Evolutionary conservation across 352 stramenopile genomes (phyloP).

Genomic region (Lagenidium sp.): DNA sequence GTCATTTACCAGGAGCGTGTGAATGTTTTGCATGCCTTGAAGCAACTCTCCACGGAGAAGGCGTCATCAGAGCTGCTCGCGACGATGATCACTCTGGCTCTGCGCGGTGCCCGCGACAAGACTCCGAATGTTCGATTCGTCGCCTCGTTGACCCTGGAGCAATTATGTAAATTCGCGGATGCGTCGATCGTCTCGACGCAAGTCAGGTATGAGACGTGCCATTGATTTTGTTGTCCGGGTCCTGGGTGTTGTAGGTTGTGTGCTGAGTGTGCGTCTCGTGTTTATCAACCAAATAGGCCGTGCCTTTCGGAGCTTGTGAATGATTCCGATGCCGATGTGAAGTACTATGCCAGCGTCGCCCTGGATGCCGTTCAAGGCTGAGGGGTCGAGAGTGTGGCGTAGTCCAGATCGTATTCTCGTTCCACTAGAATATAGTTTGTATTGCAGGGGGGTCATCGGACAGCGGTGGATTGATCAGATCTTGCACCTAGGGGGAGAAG

Average conservation of each 20-base stretch:
- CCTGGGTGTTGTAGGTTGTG: too few relatives aligned
- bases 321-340: slow-evolving; percentile 77
- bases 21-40: slow-evolving; percentile 71
- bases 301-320: slow-evolving; percentile 69
- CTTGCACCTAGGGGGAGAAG: too few relatives aligned
- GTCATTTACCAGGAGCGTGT: slow-evolving; percentile 84
- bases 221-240: too few relatives aligned
- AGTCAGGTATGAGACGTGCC: slow-evolving; percentile 69
- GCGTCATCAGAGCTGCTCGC: slow-evolving; percentile 55
- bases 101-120: slow-evolving; percentile 73
- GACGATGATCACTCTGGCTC: slow-evolving; percentile 53
- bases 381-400: not conserved
- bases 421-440: slow-evolving; percentile 18
- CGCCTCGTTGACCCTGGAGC: slow-evolving; percentile 76
- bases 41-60: slow-evolving; percentile 69
- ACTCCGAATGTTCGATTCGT: slow-evolving; percentile 87
- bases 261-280: too few relatives aligned
- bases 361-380: slow-evolving; percentile 67
- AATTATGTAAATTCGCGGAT: slow-evolving; percentile 76
- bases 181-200: slow-evolving; percentile 50
- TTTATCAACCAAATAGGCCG: too few relatives aligned
- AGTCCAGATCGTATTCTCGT: not conserved
- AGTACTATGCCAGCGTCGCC: slow-evolving; percentile 81
- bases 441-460: too few relatives aligned
- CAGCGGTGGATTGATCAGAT: too few relatives aligned